A percentile compares a stretch with the other conserved stretches of the same genome.
Conservation (phyloP, 139 green algal species). For the Ettlia oleoabundans region DNA sequence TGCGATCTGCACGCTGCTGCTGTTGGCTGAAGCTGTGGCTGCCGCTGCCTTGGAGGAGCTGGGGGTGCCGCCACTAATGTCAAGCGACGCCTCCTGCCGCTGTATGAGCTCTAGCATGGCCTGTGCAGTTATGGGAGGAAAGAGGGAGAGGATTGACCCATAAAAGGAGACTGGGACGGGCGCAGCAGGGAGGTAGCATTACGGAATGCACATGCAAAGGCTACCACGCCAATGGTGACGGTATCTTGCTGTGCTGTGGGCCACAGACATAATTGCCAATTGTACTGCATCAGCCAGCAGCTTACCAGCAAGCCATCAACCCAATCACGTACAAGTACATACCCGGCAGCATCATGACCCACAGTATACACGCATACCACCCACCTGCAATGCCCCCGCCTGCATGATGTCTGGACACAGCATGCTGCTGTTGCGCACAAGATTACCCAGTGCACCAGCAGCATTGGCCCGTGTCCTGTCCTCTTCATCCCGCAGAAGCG, state of each 20-base stretch:
- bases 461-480: conserved; percentile 95
- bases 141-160: neutral
- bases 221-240: no score
- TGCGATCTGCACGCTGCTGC: conserved; percentile 82
- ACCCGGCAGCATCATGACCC: neutral
- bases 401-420: conserved; percentile 83
- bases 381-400: conserved; percentile 61
- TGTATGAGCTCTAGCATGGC: conserved; percentile 64
- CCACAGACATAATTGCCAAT: no score
- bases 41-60: conserved; percentile 4
- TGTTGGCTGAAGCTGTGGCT: neutral
- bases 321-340: neutral
- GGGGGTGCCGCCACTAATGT: conserved; percentile 13
- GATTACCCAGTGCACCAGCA: conserved; percentile 94
- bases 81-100: neutral
- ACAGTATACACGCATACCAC: neutral
- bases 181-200: neutral
- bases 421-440: conserved; percentile 83
- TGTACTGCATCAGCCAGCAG: no score
- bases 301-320: neutral
- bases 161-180: no score
- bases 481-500: conserved; percentile 72
- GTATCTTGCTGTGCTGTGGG: no score
- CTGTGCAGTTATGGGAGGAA: neutral
- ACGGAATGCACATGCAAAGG: neutral